Conservation (phyloP, 2,329 filamentous ascomycete species). For the Aplosporella prunicola region DNA sequence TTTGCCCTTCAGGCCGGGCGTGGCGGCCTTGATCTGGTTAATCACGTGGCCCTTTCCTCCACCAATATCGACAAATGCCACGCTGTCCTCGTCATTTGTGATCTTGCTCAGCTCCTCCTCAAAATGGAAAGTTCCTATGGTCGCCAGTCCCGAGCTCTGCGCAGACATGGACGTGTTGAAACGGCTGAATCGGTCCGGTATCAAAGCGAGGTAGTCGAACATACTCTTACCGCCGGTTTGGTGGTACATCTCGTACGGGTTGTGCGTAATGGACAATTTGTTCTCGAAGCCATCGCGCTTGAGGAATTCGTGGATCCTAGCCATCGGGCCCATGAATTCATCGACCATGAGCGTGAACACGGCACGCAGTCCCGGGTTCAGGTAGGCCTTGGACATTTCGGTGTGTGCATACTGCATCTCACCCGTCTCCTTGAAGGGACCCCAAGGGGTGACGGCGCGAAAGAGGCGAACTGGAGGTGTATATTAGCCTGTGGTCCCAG, state of each 20-base stretch:
- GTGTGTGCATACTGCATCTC: background rate
- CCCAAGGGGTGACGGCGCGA: background rate
- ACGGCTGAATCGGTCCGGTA: constrained; percentile 5
- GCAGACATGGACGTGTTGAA: constrained; percentile 13
- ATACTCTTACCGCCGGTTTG: constrained; percentile 8
- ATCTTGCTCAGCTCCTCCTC: constrained; percentile 2
- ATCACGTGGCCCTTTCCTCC: constrained; percentile 13
- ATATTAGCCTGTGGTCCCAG: background rate
- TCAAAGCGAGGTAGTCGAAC: constrained; percentile 8
- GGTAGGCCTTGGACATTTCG: background rate
- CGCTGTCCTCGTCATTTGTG: constrained; percentile 1
- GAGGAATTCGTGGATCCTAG: constrained; percentile 11
- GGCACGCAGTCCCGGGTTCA: background rate
- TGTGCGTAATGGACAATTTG: constrained; percentile 9
- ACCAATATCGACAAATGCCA: constrained; percentile 13
- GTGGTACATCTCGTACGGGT: constrained; percentile 13
- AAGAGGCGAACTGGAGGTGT: background rate
- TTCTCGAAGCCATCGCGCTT: constrained; percentile 11
- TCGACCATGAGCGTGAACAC: constrained; percentile 1
- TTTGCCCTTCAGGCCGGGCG: constrained; percentile 8
- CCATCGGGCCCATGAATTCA: constrained; percentile 2
- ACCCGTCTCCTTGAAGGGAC: constrained; percentile 1
- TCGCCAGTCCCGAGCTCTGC: constrained; percentile 9
- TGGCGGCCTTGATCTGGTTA: constrained; percentile 6
- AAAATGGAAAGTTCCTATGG: constrained; percentile 10